phyloP scores from a whole-genome alignment of 768 basidiomycete genomes.

The Mrakia gelida region DNA sequence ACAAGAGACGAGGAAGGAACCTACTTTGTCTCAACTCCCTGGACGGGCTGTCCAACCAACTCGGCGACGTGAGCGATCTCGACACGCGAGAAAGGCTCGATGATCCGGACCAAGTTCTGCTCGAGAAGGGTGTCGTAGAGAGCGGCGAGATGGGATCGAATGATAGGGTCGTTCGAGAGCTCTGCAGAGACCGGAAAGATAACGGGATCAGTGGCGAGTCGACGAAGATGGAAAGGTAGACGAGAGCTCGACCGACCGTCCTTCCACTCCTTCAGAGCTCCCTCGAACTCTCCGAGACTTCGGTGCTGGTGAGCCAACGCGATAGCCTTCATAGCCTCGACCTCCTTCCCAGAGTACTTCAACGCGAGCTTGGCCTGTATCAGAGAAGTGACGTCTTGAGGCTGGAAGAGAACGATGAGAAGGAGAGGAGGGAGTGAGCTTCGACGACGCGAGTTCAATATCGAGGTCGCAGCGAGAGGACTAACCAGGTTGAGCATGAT shows the following conservation, averaged over 20 bases:
- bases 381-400: constrained; percentile 87
- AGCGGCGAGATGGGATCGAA: constrained; percentile 86
- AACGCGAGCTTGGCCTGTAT: constrained; percentile 79
- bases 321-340: constrained; percentile 92
- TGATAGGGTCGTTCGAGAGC: constrained; percentile 89
- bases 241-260: constrained; percentile 52
- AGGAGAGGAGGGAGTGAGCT: neutral
- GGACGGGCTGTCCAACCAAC: constrained; percentile 77
- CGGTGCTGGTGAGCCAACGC: constrained; percentile 90
- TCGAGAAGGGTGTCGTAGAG: constrained; percentile 94
- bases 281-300: constrained; percentile 84
- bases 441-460: neutral
- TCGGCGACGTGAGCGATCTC: constrained; percentile 85
- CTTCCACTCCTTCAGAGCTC: constrained; percentile 77
- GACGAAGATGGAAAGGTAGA: neutral
- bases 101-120: constrained; percentile 89
- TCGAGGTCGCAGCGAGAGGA: constrained; percentile 31
- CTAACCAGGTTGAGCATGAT: constrained; percentile 92
- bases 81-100: constrained; percentile 91
- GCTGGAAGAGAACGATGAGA: constrained; percentile 50
- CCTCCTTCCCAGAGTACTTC: constrained; percentile 83
- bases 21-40: constrained; percentile 86
- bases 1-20: constrained; percentile 40
- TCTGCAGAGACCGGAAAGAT: constrained; percentile 51
- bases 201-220: neutral